Conservation (phyloP, 2,329 filamentous ascomycete genomes). For the Botrytis sinoallii region DNA sequence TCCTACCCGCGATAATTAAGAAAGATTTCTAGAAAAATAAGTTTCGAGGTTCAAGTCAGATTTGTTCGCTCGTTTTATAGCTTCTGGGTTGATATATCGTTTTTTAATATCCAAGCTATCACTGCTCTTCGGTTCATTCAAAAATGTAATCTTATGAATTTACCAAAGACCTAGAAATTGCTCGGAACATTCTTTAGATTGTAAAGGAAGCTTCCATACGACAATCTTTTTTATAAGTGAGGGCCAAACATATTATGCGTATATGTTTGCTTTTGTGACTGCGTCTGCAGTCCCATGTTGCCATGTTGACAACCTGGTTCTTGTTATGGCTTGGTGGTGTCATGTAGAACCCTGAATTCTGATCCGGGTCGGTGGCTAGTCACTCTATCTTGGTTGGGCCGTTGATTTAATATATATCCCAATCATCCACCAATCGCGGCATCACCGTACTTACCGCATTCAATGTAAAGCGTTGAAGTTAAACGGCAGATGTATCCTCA, state of each 20-base stretch:
- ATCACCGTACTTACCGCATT: background rate
- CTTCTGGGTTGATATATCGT: background rate
- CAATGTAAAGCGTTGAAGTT: background rate
- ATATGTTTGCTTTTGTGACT: background rate
- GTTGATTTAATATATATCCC: background rate
- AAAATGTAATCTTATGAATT: background rate
- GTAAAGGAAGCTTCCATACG: background rate
- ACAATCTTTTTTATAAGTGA: background rate
- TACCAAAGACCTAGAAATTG: background rate
- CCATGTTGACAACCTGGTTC: background rate
- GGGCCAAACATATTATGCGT: background rate
- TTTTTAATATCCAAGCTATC: background rate
- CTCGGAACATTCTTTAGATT: background rate
- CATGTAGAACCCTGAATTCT: background rate
- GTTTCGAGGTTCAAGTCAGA: background rate
- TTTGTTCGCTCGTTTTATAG: background rate
- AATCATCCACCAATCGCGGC: background rate
- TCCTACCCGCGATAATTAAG: background rate
- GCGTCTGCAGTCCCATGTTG: background rate
- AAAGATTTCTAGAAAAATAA: background rate
- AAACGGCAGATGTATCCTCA: background rate
- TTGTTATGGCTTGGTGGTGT: background rate
- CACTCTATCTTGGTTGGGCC: background rate
- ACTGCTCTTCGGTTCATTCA: background rate
- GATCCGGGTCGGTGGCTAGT: background rate